Percentiles rank a stretch among this genome's conserved stretches.
Conservation (phyloP, 169 alveolate species). For the Plasmodium inui region DNA sequence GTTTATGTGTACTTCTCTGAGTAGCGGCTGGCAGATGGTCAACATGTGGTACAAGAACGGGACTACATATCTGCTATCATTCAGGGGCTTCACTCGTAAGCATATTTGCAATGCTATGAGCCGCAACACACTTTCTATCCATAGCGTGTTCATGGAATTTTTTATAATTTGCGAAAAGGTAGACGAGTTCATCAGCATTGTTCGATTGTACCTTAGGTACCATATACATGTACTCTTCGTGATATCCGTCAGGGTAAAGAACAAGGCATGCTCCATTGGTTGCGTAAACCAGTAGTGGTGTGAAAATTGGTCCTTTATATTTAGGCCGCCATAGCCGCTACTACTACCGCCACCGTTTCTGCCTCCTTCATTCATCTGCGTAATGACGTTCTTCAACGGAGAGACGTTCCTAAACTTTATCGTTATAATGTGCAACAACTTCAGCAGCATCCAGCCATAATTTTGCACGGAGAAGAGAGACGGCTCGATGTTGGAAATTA, state of each 20-base stretch:
- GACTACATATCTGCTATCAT: conserved; percentile 73
- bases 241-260: conserved; percentile 67
- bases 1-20: conserved; percentile 33
- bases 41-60: conserved; percentile 80
- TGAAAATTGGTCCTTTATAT: conserved; percentile 49
- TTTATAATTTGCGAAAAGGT: conserved; percentile 62
- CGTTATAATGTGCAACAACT: conserved; percentile 75
- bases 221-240: conserved; percentile 75
- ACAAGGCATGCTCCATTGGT: conserved; percentile 61
- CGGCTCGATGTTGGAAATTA: conserved; percentile 46
- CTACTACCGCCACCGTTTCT: neutral
- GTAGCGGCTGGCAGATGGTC: conserved; percentile 76
- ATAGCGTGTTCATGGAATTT: conserved; percentile 76
- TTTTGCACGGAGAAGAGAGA: conserved; percentile 78
- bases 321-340: neutral
- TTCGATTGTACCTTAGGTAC: conserved; percentile 51
- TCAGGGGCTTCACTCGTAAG: conserved; percentile 77
- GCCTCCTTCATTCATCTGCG: conserved; percentile 30
- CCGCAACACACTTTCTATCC: conserved; percentile 81
- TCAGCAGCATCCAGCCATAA: conserved; percentile 80
- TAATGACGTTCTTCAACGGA: conserved; percentile 35
- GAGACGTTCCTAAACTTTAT: conserved; percentile 68
- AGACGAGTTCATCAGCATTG: conserved; percentile 56
- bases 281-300: conserved; percentile 50
- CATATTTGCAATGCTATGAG: conserved; percentile 80